These are phyloP conservation scores for Baudoinia panamericana DNA, from an alignment of 495 filamentous ascomycete genomes.

Conservation along the genomic window DNA sequence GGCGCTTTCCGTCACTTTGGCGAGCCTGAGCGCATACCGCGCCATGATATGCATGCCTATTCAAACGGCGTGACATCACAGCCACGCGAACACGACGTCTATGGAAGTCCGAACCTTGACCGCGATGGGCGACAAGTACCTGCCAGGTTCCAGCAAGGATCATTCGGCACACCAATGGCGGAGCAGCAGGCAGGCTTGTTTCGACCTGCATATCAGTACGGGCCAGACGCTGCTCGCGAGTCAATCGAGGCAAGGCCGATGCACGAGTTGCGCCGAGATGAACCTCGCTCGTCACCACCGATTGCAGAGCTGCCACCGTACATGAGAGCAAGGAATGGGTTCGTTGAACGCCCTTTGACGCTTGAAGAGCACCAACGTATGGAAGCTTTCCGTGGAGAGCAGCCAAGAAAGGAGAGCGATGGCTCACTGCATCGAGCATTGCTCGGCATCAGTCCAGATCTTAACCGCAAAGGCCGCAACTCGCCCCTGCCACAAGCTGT, in stretches of 20 bases:
- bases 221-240: slow-evolving; percentile 7
- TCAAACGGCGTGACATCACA: slow-evolving; percentile 11
- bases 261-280: slow-evolving; percentile 10
- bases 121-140: slow-evolving; percentile 1
- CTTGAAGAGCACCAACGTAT: slow-evolving; percentile 17
- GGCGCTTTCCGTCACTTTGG: slow-evolving; percentile 13
- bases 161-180: slow-evolving; percentile 14
- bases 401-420: slow-evolving; percentile 23
- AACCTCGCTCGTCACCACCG: slow-evolving; percentile 8
- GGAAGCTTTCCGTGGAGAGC: slow-evolving; percentile 18
- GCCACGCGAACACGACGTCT: slow-evolving; percentile 7
- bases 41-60: slow-evolving; percentile 11
- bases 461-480: slow-evolving; percentile 46
- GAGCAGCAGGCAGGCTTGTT: slow-evolving; percentile 15
- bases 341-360: slow-evolving; percentile 12
- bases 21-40: slow-evolving; percentile 8
- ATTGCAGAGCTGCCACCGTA: slow-evolving; percentile 2
- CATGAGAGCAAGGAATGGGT: slow-evolving; percentile 5
- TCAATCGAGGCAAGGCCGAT: slow-evolving; percentile 10
- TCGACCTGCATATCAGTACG: slow-evolving; percentile 7
- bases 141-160: neutral
- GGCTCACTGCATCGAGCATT: slow-evolving; percentile 24
- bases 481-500: slow-evolving; percentile 86
- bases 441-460: slow-evolving; percentile 43
- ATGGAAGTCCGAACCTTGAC: slow-evolving; percentile 12